phyloP scores from a whole-genome alignment of 345 rosid species.

The Raphanus sativus region DNA sequence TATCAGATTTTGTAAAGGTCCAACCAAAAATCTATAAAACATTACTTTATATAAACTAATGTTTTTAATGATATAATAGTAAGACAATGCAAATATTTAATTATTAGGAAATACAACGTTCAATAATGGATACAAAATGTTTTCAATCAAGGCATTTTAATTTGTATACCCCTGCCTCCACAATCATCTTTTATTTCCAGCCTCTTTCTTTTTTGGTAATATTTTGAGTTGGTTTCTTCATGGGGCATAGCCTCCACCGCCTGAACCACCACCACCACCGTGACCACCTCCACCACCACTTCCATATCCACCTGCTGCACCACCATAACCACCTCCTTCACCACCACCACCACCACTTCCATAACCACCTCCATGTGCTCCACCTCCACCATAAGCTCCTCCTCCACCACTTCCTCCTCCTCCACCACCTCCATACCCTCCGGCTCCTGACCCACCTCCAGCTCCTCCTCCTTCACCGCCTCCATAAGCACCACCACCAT shows the following conservation, averaged over 20 bases:
- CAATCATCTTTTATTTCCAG: constrained; percentile 26
- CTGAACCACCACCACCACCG: constrained; percentile 42
- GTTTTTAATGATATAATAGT: not conserved
- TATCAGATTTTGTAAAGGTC: constrained; percentile 16
- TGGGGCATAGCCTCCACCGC: constrained; percentile 46
- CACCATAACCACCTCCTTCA: constrained; percentile 38
- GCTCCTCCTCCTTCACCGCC: constrained; percentile 40
- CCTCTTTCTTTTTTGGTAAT: constrained; percentile 1
- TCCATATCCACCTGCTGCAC: constrained; percentile 32
- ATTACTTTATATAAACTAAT: not conserved
- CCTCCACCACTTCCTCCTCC: constrained; percentile 42
- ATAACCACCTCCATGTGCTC: constrained; percentile 42
- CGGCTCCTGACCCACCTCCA: constrained; percentile 36
- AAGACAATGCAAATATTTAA: constrained; percentile 24
- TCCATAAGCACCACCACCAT: constrained; percentile 40
- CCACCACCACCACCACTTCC: constrained; percentile 38
- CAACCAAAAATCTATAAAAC: constrained; percentile 7
- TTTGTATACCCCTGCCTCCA: constrained; percentile 36
- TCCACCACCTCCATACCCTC: constrained; percentile 35
- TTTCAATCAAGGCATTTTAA: constrained; percentile 22
- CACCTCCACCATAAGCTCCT: constrained; percentile 37
- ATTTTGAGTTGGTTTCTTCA: constrained; percentile 23
- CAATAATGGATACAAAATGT: constrained; percentile 38
- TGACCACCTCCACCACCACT: constrained; percentile 35
- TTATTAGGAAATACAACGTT: constrained; percentile 30